Percentiles rank a stretch among this genome's conserved stretches.
Conservation (phyloP, 1,284 basidiomycete genomes). For the Caloboletus firmus region DNA sequence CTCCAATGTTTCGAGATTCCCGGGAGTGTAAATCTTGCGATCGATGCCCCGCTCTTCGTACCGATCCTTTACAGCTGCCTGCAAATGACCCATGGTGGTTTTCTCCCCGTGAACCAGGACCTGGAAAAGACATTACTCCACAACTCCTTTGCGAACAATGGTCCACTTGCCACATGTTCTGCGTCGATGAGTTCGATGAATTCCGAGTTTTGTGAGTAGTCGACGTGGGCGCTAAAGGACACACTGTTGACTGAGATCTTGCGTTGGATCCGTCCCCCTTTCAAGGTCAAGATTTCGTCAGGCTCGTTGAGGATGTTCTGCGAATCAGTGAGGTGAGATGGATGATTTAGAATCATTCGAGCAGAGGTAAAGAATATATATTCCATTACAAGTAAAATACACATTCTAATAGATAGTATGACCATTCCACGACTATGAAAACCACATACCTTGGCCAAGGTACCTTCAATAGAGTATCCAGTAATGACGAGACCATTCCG, state of each 20-base stretch:
- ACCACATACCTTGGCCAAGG: slow-evolving; percentile 87
- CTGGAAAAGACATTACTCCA: slow-evolving; percentile 39
- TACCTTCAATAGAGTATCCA: slow-evolving; percentile 98
- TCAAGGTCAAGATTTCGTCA: slow-evolving; percentile 79
- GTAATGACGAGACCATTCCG: slow-evolving; percentile 95
- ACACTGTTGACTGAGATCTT: slow-evolving; percentile 94
- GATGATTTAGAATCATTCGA: slow-evolving; percentile 7
- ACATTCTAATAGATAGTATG: slow-evolving; percentile 7
- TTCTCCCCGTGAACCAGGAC: slow-evolving; percentile 95
- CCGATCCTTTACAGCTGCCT: slow-evolving; percentile 80
- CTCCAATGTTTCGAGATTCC: slow-evolving; percentile 86
- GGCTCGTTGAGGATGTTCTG: slow-evolving; percentile 88
- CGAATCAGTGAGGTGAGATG: slow-evolving; percentile 9
- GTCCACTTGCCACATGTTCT: slow-evolving; percentile 79
- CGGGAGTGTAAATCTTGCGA: slow-evolving; percentile 92
- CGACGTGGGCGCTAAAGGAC: slow-evolving; percentile 97
- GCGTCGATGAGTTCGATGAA: slow-evolving; percentile 95
- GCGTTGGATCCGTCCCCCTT: slow-evolving; percentile 83
- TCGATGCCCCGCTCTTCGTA: slow-evolving; percentile 90
- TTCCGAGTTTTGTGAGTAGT: slow-evolving; percentile 93
- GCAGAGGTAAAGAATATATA: background rate
- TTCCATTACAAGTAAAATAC: slow-evolving; percentile 29
- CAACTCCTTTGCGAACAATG: background rate
- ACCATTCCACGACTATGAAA: background rate
- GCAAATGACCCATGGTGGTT: slow-evolving; percentile 88